phyloP scores from a whole-genome alignment of 495 filamentous ascomycete genomes.

The Neurospora tetraspora region DNA sequence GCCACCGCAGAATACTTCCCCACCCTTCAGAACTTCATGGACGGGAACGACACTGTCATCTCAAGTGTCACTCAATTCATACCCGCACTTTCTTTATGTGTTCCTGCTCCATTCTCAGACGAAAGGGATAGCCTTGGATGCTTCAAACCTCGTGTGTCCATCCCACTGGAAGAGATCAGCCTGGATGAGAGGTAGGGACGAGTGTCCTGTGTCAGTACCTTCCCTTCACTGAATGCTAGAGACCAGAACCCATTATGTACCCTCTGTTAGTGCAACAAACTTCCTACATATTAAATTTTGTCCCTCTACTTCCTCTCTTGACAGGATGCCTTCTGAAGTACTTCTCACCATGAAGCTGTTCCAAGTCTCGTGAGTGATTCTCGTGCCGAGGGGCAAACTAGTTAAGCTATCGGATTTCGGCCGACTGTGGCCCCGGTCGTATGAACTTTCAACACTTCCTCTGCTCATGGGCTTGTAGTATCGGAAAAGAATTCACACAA shows the following conservation, averaged over 20 bases:
- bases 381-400: no score
- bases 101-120: neutral
- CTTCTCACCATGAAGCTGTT: no score
- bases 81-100: neutral
- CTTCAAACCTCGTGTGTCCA: neutral
- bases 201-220: neutral
- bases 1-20: neutral
- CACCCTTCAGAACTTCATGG: neutral
- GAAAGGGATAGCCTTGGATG: neutral
- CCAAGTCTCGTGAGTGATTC: no score
- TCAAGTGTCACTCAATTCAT: neutral
- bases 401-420: no score
- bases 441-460: no score
- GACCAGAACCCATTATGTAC: neutral
- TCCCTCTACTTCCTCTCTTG: neutral
- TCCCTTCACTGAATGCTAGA: neutral
- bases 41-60: neutral
- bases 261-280: neutral
- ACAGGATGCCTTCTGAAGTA: neutral
- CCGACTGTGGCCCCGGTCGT: no score
- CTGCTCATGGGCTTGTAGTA: no score
- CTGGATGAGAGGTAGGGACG: neutral
- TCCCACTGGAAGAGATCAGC: neutral
- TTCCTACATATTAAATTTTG: neutral
- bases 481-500: neutral